A percentile compares a stretch with the other conserved stretches of the same genome.
phyloP scores from a whole-genome alignment of 2,329 filamentous ascomycete genomes.

The Phaeomoniella chlamydospora region DNA sequence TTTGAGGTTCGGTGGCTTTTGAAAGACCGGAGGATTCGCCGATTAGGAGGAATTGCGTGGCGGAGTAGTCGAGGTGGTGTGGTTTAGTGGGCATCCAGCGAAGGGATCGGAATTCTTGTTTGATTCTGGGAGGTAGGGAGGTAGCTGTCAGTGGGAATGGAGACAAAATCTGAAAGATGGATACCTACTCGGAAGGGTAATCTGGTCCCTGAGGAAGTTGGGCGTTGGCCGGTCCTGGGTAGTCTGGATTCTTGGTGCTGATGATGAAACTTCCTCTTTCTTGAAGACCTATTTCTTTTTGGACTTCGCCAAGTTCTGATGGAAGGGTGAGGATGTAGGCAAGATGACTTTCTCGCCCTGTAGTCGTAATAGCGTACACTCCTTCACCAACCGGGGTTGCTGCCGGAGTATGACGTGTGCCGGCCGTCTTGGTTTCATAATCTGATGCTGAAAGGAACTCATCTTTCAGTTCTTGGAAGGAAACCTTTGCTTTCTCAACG shows the following conservation, averaged over 20 bases:
- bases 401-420: conserved; percentile 52
- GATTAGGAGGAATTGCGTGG: conserved; percentile 66
- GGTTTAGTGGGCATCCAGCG: conserved; percentile 65
- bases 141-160: too few species aligned
- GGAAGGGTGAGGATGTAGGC: conserved; percentile 70
- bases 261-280: conserved; percentile 63
- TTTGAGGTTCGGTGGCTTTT: conserved; percentile 40
- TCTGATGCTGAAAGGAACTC: conserved; percentile 52
- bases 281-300: conserved; percentile 58
- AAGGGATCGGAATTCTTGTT: conserved; percentile 55
- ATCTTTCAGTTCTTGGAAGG: conserved; percentile 56
- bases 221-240: conserved; percentile 48
- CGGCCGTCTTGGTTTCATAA: conserved; percentile 63
- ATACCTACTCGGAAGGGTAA: conserved; percentile 53
- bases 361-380: conserved; percentile 66
- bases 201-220: conserved; percentile 50
- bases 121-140: conserved; percentile 35
- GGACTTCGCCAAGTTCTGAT: conserved; percentile 52
- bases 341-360: conserved; percentile 58
- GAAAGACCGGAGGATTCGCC: conserved; percentile 37
- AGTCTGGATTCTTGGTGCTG: conserved; percentile 66
- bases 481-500: conserved; percentile 58
- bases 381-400: conserved; percentile 70
- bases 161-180: conserved; percentile 4
- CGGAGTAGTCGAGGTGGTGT: conserved; percentile 58